These are phyloP conservation scores for Debaryomyces tyrocola DNA, from an alignment of 805 yeast genomes.

Conservation along the genomic window DNA sequence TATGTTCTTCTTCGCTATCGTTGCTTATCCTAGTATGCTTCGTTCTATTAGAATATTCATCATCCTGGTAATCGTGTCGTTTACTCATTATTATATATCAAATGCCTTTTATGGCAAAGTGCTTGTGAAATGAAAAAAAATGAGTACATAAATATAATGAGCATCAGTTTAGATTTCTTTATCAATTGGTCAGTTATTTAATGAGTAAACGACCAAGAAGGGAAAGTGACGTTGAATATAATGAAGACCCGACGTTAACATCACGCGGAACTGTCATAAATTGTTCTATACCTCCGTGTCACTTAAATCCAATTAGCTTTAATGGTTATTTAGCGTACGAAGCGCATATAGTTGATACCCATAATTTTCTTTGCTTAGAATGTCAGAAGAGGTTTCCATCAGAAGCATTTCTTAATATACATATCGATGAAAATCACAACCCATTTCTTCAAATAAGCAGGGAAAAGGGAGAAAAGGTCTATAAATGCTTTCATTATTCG, in stretches of 20 bases:
- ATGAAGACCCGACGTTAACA: not conserved
- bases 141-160: too few relatives aligned
- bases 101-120: too few relatives aligned
- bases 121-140: not conserved
- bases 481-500: conserved; percentile 37
- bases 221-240: not conserved
- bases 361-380: conserved; percentile 31
- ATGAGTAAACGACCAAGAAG: conserved; percentile 8
- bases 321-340: conserved; percentile 18
- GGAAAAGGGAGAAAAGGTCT: conserved; percentile 41
- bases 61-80: not conserved
- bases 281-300: conserved; percentile 10
- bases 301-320: conserved; percentile 3
- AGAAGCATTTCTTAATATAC: conserved; percentile 43
- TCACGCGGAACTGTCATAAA: not conserved
- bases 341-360: conserved; percentile 23
- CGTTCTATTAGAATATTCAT: not conserved
- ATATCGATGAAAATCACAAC: conserved; percentile 54
- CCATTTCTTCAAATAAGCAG: conserved; percentile 39
- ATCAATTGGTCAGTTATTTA: not conserved
- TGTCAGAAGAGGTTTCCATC: conserved; percentile 46
- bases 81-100: not conserved
- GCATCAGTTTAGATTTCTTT: not conserved
- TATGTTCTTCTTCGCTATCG: not conserved
- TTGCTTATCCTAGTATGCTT: not conserved